A percentile compares a stretch with the other conserved stretches of the same genome.
phyloP scores from a whole-genome alignment of 2,329 filamentous ascomycete genomes.

The Epichloe sibirici region DNA sequence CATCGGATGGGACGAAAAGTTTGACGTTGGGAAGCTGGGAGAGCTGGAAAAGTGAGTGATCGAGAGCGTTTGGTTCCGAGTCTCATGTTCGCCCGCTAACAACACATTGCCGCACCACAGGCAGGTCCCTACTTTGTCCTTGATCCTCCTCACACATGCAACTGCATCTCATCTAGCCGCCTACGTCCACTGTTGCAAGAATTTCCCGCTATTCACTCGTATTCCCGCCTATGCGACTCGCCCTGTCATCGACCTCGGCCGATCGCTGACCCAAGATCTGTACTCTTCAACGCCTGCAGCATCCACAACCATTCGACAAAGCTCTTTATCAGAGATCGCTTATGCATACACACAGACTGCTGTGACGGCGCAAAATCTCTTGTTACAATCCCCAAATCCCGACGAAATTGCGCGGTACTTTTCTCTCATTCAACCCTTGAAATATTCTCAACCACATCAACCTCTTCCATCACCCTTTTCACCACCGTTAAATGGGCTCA shows the following conservation, averaged over 20 bases:
- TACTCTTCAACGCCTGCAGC: conserved; percentile 85
- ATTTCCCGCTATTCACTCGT: conserved; percentile 81
- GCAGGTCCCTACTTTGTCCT: conserved; percentile 80
- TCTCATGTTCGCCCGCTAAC: conserved; percentile 10
- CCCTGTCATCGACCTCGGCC: conserved; percentile 84
- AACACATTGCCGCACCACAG: conserved; percentile 29
- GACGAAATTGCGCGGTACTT: conserved; percentile 93
- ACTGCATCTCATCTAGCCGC: conserved; percentile 86
- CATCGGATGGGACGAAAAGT: conserved; percentile 89
- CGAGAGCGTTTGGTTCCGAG: not conserved
- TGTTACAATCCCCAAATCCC: conserved; percentile 58
- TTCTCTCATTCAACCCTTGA: conserved; percentile 76
- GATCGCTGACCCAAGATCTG: conserved; percentile 80
- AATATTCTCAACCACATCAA: conserved; percentile 94
- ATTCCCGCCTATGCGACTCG: conserved; percentile 92
- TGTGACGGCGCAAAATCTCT: conserved; percentile 39
- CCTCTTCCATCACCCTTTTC: conserved; percentile 79
- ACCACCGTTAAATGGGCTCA: conserved; percentile 78
- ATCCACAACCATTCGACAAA: conserved; percentile 65
- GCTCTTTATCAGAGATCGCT: conserved; percentile 54
- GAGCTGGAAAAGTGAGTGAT: conserved; percentile 75
- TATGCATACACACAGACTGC: conserved; percentile 42
- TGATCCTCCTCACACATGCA: conserved; percentile 89
- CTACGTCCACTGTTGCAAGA: conserved; percentile 93
- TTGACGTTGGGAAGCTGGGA: conserved; percentile 68